Percentiles rank a stretch among this genome's conserved stretches.
These are phyloP conservation scores for Sporothrix brunneoviolacea DNA, from an alignment of 2,329 filamentous ascomycete genomes.

Conservation along the genomic window DNA sequence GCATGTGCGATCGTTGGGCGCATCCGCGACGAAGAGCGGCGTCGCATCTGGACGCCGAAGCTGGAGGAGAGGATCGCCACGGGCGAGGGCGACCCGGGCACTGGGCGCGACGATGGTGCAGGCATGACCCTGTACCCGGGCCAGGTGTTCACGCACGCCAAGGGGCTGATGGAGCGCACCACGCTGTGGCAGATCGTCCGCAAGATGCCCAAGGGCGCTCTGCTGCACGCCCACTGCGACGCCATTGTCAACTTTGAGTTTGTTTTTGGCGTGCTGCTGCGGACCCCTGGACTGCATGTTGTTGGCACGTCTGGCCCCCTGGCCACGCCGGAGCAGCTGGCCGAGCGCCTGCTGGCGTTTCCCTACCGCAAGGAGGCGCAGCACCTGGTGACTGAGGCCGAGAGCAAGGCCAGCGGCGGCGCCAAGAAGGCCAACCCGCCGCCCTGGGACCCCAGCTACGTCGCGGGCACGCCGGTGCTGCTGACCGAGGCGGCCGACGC, in stretches of 20 bases:
- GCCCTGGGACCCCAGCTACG: conserved; percentile 59
- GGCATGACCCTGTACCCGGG: conserved; percentile 59
- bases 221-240: conserved; percentile 83
- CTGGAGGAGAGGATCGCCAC: conserved; percentile 64
- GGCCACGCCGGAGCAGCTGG: conserved; percentile 42
- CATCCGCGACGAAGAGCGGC: conserved; percentile 71
- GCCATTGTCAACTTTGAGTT: conserved; percentile 87
- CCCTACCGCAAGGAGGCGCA: conserved; percentile 43
- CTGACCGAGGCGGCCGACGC: conserved; percentile 58
- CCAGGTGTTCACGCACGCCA: conserved; percentile 89
- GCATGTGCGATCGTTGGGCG: conserved; percentile 74
- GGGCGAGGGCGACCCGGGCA: conserved; percentile 44
- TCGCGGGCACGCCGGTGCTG: conserved; percentile 50
- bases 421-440: conserved; percentile 28
- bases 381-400: conserved; percentile 27
- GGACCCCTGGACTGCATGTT: conserved; percentile 68
- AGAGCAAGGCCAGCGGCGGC: conserved; percentile 7
- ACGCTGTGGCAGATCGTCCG: conserved; percentile 79
- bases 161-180: conserved; percentile 77
- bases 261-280: conserved; percentile 64
- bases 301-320: conserved; percentile 51
- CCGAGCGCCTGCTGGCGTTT: conserved; percentile 48
- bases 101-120: not conserved
- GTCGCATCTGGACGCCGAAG: conserved; percentile 67
- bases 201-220: conserved; percentile 79